Conservation (phyloP, 2,329 filamentous ascomycete species). For the Malbranchea zuffiana region DNA sequence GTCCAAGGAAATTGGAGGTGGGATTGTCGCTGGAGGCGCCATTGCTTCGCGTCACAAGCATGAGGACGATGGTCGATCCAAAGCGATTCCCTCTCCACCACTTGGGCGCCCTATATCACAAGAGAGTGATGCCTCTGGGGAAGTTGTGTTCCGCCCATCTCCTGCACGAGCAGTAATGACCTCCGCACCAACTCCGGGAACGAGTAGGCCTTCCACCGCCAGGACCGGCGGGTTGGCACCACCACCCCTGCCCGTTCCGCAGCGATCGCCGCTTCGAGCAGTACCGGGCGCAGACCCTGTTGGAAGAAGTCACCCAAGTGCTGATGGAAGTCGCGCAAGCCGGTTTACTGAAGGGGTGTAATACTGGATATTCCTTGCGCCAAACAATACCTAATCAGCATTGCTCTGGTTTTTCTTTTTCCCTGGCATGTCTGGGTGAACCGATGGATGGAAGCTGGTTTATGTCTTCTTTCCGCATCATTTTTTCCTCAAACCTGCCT, state of each 20-base stretch:
- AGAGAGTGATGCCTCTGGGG: conserved; percentile 18
- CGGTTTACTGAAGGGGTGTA: conserved; percentile 32
- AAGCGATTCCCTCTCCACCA: conserved; percentile 12
- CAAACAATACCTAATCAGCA: no score
- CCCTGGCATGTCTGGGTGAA: no score
- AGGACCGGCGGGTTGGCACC: conserved; percentile 16
- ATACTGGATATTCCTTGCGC: no score
- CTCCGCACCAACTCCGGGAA: conserved; percentile 19
- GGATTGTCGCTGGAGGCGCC: neutral
- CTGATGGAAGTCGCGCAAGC: conserved; percentile 37
- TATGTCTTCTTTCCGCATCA: no score
- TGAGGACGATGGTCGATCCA: conserved; percentile 12
- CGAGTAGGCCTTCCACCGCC: conserved; percentile 14
- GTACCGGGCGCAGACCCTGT: conserved; percentile 28
- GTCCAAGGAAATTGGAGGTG: conserved; percentile 16
- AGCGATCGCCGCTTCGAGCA: conserved; percentile 19
- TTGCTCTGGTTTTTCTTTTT: no score
- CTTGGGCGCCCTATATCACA: conserved; percentile 14
- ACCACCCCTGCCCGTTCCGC: conserved; percentile 20
- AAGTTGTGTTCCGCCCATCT: conserved; percentile 32
- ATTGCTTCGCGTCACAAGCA: conserved; percentile 4
- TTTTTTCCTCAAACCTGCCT: no score
- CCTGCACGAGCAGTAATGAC: conserved; percentile 34
- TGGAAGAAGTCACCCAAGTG: conserved; percentile 33
- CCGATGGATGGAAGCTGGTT: no score